These are phyloP conservation scores for Ephemerocybe angulata DNA, from an alignment of 768 basidiomycete genomes.

Conservation along the genomic window DNA sequence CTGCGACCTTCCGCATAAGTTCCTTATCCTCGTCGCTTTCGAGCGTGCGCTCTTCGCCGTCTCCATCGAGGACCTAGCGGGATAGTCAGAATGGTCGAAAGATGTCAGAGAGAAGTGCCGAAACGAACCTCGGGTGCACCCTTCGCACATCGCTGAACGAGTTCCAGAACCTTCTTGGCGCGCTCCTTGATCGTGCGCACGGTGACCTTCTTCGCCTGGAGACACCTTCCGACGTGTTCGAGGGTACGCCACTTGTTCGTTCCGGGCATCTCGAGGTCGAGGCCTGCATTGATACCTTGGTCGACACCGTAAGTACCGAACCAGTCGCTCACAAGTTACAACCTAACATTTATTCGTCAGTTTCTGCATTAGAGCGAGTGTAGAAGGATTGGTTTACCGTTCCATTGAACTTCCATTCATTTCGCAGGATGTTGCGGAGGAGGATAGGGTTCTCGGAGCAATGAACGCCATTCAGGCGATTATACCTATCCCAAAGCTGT, in stretches of 20 bases:
- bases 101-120: background rate
- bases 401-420: constrained; percentile 72
- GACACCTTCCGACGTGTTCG: constrained; percentile 60
- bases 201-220: constrained; percentile 60
- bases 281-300: constrained; percentile 64
- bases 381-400: too few relatives aligned
- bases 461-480: constrained; percentile 75
- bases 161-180: constrained; percentile 60
- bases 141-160: constrained; percentile 66
- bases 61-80: constrained; percentile 62
- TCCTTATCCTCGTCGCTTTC: constrained; percentile 59
- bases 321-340: constrained; percentile 78
- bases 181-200: constrained; percentile 63
- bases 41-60: constrained; percentile 59
- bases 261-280: constrained; percentile 81
- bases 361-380: background rate
- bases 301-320: constrained; percentile 70
- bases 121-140: constrained; percentile 57
- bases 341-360: too few relatives aligned
- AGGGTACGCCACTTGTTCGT: constrained; percentile 70
- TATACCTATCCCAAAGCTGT: too few relatives aligned
- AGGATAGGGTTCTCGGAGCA: constrained; percentile 61
- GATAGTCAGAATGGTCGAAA: background rate
- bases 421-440: constrained; percentile 54
- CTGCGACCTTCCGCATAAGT: constrained; percentile 65